Evolutionary conservation across 2,329 filamentous ascomycete genomes (phyloP), one percentile per base, ranked within the genome.

Genomic region (Achaetomium macrosporum): DNA sequence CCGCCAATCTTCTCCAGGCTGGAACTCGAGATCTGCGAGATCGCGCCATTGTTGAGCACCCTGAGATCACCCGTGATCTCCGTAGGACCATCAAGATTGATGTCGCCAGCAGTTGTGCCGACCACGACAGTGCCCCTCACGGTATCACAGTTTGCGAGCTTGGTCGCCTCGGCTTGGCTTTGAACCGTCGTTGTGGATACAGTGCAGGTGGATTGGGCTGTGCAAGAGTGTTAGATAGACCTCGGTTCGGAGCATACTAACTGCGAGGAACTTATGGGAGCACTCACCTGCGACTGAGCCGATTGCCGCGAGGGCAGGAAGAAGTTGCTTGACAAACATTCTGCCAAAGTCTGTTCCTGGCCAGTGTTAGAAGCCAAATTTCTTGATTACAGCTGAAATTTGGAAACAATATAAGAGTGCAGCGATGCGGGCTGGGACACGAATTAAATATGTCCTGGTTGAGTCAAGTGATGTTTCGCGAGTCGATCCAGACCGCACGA

Each of bases 91-190:
- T 80, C 73, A 59, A 96, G 70, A 50, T 73, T 70, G 61, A 96
- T 76, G 57, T 70, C 79, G 47, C 76, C 71, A 37, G 83, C 76
- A 47, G 69, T 66, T 36, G 75, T 73, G 57, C 76, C 77, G 59
- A 95, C 77, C 58, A 81, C 76, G 57, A 96, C 75, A 67, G 80
- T 77, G 64, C 87, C 90, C 47, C 79, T 72, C 66, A 88, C 78
- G 51, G 80, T 86, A n/a, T 72, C 67, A 79, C 91, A 96, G 58
- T 67, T 64, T 50, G 78, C 69, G 55, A 92, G 73, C 45, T 67
- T 68, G 16, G 76, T 76, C 53, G 80, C 83, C 66, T 88, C 78
- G 62, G 81, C 79, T 50, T 75, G 78, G 71, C 79, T 84, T 69
- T 77, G 77, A 73, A 90, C 76, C 61, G 80, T 83, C 57, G 73